Percentiles rank a stretch among this genome's conserved stretches.
These are phyloP conservation scores for Microascus cirrosus DNA, from an alignment of 2,329 filamentous ascomycete species.

Conservation along the genomic window DNA sequence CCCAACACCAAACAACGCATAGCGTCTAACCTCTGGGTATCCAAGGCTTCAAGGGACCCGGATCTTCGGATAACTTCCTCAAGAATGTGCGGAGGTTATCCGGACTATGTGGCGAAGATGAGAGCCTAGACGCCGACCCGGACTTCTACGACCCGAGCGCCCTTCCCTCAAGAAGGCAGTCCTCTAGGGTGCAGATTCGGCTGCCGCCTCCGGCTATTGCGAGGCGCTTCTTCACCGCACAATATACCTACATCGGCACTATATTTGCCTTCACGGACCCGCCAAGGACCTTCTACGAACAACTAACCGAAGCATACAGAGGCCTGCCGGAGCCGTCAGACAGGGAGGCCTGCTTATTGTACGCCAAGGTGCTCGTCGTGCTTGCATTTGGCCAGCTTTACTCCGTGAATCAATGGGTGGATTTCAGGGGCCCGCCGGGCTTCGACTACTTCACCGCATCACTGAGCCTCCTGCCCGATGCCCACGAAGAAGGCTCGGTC, in stretches of 20 bases:
- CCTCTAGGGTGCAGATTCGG: constrained; percentile 15
- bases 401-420: constrained; percentile 43
- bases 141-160: constrained; percentile 22
- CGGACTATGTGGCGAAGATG: constrained; percentile 19
- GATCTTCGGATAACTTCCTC: constrained; percentile 25
- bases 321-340: constrained; percentile 27
- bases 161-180: constrained; percentile 18
- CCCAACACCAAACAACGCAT: too few species aligned
- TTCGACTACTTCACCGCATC: constrained; percentile 44
- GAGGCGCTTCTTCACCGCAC: constrained; percentile 35
- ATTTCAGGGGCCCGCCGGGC: constrained; percentile 39
- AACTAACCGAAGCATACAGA: constrained; percentile 28
- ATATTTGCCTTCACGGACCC: constrained; percentile 43
- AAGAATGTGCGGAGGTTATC: constrained; percentile 22
- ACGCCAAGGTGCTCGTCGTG: constrained; percentile 39
- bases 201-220: constrained; percentile 39
- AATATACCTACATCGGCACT: constrained; percentile 45
- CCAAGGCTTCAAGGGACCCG: constrained; percentile 22
- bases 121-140: constrained; percentile 16
- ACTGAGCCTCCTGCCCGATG: constrained; percentile 38
- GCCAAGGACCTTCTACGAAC: constrained; percentile 25
- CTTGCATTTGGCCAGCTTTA: constrained; percentile 46
- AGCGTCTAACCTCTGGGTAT: not conserved
- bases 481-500: constrained; percentile 42
- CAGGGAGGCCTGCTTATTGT: constrained; percentile 33